Evolutionary conservation across 2,329 filamentous ascomycete species (phyloP), one percentile per base, ranked within the genome.

Genomic region (Diaporthe sp.): DNA sequence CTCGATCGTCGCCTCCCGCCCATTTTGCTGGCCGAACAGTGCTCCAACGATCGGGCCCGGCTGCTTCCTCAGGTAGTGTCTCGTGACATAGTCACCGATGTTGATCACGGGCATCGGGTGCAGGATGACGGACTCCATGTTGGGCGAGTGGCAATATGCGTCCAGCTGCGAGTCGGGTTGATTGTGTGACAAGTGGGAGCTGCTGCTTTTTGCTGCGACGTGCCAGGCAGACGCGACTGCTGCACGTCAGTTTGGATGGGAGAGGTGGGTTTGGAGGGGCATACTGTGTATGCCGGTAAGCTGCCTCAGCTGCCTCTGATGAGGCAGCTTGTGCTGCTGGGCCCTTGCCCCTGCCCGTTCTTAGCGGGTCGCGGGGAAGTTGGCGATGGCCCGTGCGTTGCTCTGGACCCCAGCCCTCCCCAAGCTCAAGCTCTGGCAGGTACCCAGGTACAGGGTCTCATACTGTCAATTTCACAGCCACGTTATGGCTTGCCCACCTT

Each of bases 101-200:
- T 94, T 97, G 84, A 99, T 94, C 78, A 98, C 93, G 70, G 98
- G 96, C 65, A 99, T 92, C 35, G 97, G 97, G 81, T 99, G 97
- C 25, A 99, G 91, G 79, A 95, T 92, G 47, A 70, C 74, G 42
- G 73, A 70, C 68, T 74, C 72, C 74, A 75, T 75, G 6, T 47
- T 59, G 55, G 30, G 19, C 25, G 27, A 35, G n/a, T 39, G 42
- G 42, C 3, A 35, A n/a, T 13, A n/a, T 6, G 8, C 2, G 39
- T 12, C 32, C 42, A 68, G 51, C 39, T 63, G n/a, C 25, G 39
- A 30, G 58, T 44, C 39, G 17, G n/a, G 44, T 8, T 30, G 19
- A 19, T 44, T 63, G 12, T 50, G 44, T 50, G 44, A 12, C 22
- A 50, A n/a, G 22, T 47, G 7, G 44, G 44, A 47, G 44, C 44